Evolutionary conservation across 306 rosid species (phyloP), one percentile per base, ranked within the genome.

Genomic region (Vicia faba): DNA sequence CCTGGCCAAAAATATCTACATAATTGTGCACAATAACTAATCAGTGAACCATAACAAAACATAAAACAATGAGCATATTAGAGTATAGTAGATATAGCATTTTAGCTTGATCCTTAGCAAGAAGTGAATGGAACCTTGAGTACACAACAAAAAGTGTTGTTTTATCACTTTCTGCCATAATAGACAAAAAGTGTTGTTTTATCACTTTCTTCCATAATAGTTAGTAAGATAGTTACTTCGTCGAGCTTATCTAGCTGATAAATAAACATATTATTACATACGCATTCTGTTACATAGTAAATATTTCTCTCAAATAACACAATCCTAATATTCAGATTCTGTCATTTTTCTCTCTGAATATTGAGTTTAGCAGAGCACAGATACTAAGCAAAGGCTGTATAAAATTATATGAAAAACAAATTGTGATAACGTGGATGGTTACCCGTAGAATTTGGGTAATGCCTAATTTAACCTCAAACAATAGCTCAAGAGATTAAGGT

Each of bases 1-100:
- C 79, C 87, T 89, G 25, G 98, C 98, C 51, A 87, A 75, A 89
- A 89, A 84, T 75, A 89, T 82, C 97, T 91, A 62, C 66, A 74
- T 20, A 75, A 73, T 58, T 14, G 53, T 16, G 61, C 45, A 45
- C 41, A 65, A 66, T 40, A 68, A 19, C 68, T 19, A 38, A 69
- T 53, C 13, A 77, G 66, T 13, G 45, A 59, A 64, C 8, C 53
- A 7, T 18, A 48, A 68, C 50, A 62, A 68, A 63, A 16, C 54
- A 8, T 12, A 55, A 51, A 29, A 10, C 13, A 57, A 48, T 10
- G 29, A 40, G 55, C 35, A 39, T 11, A 36, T 2, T 36, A 36
- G 19, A 19, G 66, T 19, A 18, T 38, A 38, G 49, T 61, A 55
- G 29, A 55, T 55, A 40, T 38, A 11, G 35, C 19, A 13, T 26